Evolutionary conservation across 192 early-diverging fungal genomes (phyloP).

Genomic region (Chytriomyces sp.): DNA sequence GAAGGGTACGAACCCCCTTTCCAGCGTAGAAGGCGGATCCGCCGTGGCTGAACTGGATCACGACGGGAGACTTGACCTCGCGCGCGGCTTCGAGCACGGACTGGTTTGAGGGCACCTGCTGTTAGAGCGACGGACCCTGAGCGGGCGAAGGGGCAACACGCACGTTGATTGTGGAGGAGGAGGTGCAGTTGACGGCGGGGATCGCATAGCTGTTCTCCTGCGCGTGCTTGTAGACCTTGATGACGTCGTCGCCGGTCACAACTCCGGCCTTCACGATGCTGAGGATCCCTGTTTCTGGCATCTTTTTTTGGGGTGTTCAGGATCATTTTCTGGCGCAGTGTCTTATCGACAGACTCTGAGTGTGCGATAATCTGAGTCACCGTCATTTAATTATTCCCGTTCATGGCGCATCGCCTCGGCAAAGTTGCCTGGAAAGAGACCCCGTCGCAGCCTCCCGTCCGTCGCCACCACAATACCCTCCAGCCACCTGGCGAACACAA

Average conservation of each 20-base stretch:
- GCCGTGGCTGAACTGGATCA: constrained; percentile 96
- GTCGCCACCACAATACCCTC: constrained; percentile 43
- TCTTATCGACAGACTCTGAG: no score
- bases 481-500: constrained; percentile 44
- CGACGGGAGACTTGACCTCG: constrained; percentile 88
- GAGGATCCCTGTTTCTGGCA: constrained; percentile 57
- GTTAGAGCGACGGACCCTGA: no score
- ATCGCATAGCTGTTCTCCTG: constrained; percentile 85
- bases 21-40: constrained; percentile 91
- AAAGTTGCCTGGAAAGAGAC: constrained; percentile 55
- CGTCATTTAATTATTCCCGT: no score
- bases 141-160: no score
- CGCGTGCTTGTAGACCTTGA: constrained; percentile 58
- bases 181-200: constrained; percentile 96
- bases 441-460: constrained; percentile 40
- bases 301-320: neutral
- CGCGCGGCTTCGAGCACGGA: constrained; percentile 92
- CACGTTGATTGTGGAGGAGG: constrained; percentile 90
- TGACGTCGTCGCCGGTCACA: constrained; percentile 89
- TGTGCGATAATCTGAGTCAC: no score
- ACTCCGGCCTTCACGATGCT: constrained; percentile 88
- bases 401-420: no score
- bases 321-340: neutral
- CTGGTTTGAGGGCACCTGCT: no score
- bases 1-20: no score